A percentile compares a stretch with the other conserved stretches of the same genome.
phyloP scores from a whole-genome alignment of 306 rosid species.

The Nissolia schottii region DNA sequence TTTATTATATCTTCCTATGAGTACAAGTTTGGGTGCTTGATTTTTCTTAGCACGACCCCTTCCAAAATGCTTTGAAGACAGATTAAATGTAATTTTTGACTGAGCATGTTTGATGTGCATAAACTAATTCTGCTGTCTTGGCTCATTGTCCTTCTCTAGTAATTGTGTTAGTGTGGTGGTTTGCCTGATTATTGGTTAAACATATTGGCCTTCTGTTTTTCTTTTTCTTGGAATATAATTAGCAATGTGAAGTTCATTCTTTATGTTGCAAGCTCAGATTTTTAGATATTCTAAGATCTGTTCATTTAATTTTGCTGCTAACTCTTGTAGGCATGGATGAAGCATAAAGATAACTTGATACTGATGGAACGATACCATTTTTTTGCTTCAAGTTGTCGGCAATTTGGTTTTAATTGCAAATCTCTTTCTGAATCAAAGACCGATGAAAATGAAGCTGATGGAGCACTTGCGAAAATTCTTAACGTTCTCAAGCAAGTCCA shows the following conservation, averaged over 20 bases:
- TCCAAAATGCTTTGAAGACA: not conserved
- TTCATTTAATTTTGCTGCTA: not conserved
- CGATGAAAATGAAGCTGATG: constrained; percentile 83
- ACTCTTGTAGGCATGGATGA: constrained; percentile 70
- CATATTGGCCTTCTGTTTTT: not conserved
- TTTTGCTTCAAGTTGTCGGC: constrained; percentile 81
- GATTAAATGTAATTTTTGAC: not conserved
- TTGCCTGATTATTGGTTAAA: constrained; percentile 5
- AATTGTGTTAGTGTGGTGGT: not conserved
- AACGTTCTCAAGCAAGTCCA: constrained; percentile 69
- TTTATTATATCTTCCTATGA: no score
- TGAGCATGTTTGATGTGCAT: not conserved
- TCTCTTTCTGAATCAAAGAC: constrained; percentile 82
- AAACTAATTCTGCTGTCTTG: not conserved
- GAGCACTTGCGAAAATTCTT: constrained; percentile 72
- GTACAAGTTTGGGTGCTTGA: not conserved
- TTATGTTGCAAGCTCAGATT: not conserved
- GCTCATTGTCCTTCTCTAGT: not conserved
- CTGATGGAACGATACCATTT: constrained; percentile 93
- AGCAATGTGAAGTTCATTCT: not conserved
- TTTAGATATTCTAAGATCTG: not conserved
- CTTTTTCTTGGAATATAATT: not conserved
- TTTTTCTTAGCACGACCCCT: not conserved
- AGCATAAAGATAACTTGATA: constrained; percentile 68
- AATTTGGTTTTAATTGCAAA: constrained; percentile 67